Conservation (phyloP, 371 early-diverging fungal genomes). For the Syncephalastrum contaminatum region DNA sequence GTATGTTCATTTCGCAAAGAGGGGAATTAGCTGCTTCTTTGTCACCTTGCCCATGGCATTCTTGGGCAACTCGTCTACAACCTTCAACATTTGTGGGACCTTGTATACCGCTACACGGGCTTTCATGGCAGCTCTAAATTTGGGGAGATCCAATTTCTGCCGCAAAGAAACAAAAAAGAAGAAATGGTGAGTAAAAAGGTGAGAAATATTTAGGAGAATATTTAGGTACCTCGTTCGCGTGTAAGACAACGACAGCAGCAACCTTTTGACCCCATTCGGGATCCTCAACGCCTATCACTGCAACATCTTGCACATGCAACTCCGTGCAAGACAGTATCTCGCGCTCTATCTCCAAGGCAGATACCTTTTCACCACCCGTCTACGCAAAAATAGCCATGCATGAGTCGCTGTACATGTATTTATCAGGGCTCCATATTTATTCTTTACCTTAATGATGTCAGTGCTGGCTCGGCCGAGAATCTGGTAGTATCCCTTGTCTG, state of each 20-base stretch:
- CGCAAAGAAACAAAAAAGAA: no score
- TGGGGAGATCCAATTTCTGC: conserved; percentile 35
- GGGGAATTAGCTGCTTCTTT: conserved; percentile 66
- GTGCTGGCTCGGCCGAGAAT: conserved; percentile 80
- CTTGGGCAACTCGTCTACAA: conserved; percentile 66
- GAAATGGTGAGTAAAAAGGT: no score
- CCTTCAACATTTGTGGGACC: conserved; percentile 55
- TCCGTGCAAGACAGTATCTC: conserved; percentile 61
- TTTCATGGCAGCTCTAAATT: conserved; percentile 54
- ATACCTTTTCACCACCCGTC: conserved; percentile 86
- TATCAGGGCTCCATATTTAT: no score
- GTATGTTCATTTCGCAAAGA: conserved; percentile 34
- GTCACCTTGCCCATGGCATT: conserved; percentile 92
- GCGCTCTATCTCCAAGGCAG: conserved; percentile 83
- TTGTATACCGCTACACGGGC: conserved; percentile 73
- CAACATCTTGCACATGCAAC: conserved; percentile 62
- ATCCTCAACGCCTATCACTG: conserved; percentile 76
- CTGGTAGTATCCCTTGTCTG: conserved; percentile 52
- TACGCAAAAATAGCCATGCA: conserved; percentile 8
- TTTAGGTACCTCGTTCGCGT: conserved; percentile 12
- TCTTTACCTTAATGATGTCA: conserved; percentile 79
- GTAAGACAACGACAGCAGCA: conserved; percentile 64
- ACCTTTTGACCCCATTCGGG: conserved; percentile 78
- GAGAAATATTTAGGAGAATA: conserved; percentile 1
- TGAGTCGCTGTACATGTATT: background rate